phyloP scores from a whole-genome alignment of 2,329 filamentous ascomycete genomes.

The Pestalotiopsis sp. region DNA sequence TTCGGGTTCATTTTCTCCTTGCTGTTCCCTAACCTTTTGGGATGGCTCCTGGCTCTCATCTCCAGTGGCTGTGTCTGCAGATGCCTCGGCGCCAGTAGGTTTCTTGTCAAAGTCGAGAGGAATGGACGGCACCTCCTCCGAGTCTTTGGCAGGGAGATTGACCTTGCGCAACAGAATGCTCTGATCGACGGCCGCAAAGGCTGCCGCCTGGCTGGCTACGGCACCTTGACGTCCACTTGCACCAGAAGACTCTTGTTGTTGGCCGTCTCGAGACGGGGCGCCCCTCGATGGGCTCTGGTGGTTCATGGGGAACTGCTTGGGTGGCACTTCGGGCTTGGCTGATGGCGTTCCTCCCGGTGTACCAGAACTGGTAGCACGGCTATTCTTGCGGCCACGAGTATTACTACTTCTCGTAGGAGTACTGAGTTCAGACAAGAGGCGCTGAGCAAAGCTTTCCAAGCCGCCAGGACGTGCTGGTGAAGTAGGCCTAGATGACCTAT shows the following conservation, averaged over 20 bases:
- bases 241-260: constrained; percentile 23
- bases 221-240: constrained; percentile 31
- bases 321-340: constrained; percentile 37
- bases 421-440: constrained; percentile 60
- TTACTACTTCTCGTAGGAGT: constrained; percentile 53
- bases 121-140: constrained; percentile 41
- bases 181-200: constrained; percentile 66
- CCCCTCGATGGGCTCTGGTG: constrained; percentile 37
- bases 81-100: constrained; percentile 22
- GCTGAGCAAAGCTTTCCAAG: constrained; percentile 64
- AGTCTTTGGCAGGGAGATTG: constrained; percentile 44
- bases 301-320: constrained; percentile 43
- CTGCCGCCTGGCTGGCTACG: constrained; percentile 55
- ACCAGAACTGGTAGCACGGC: constrained; percentile 28
- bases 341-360: constrained; percentile 33
- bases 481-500: constrained; percentile 43
- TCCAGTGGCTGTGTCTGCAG: constrained; percentile 19
- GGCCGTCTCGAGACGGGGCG: constrained; percentile 32
- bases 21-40: constrained; percentile 20
- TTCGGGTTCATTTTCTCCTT: constrained; percentile 20
- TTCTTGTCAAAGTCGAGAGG: constrained; percentile 46
- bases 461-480: constrained; percentile 57
- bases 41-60: constrained; percentile 12
- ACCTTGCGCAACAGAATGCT: constrained; percentile 59
- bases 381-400: constrained; percentile 49